Percentiles rank a stretch among this genome's conserved stretches.
phyloP scores from a whole-genome alignment of 768 basidiomycete genomes.

The Psilocybe azurescens region DNA sequence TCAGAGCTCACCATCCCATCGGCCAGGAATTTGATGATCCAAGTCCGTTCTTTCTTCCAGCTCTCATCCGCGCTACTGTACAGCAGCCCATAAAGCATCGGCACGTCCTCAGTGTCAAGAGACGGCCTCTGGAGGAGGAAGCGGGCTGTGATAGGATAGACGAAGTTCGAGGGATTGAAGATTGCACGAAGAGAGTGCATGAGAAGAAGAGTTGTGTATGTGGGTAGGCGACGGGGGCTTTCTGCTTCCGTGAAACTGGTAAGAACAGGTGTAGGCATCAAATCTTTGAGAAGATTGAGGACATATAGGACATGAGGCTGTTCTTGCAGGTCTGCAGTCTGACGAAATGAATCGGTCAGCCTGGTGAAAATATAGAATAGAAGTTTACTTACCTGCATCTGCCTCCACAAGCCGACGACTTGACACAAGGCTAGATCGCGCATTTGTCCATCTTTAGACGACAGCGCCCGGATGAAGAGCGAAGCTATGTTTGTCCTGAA shows the following conservation, averaged over 20 bases:
- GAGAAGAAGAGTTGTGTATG: constrained; percentile 81
- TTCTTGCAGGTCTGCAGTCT: constrained; percentile 79
- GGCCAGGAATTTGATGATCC: constrained; percentile 84
- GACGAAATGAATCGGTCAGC: neutral
- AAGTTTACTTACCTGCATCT: constrained; percentile 59
- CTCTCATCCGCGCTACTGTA: constrained; percentile 80
- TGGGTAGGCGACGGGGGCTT: constrained; percentile 64
- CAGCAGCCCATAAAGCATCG: constrained; percentile 88
- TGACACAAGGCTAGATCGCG: constrained; percentile 67
- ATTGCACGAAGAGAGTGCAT: constrained; percentile 81
- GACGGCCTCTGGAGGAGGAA: constrained; percentile 91
- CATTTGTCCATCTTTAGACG: constrained; percentile 63
- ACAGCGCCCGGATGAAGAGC: constrained; percentile 73
- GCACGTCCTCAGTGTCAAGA: constrained; percentile 83
- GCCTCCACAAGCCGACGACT: constrained; percentile 62
- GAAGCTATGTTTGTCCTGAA: constrained; percentile 82
- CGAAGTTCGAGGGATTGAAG: constrained; percentile 87
- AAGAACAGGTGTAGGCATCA: constrained; percentile 44
- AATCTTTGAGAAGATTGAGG: constrained; percentile 67
- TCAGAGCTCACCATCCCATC: constrained; percentile 78
- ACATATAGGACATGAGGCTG: constrained; percentile 74
- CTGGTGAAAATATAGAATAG: neutral
- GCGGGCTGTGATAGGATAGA: constrained; percentile 84
- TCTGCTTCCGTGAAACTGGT: constrained; percentile 25
- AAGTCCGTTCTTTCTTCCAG: constrained; percentile 87